Base-by-base conservation (phyloP, 345 rosid genomes). In the Erucastrum elatum region DNA sequence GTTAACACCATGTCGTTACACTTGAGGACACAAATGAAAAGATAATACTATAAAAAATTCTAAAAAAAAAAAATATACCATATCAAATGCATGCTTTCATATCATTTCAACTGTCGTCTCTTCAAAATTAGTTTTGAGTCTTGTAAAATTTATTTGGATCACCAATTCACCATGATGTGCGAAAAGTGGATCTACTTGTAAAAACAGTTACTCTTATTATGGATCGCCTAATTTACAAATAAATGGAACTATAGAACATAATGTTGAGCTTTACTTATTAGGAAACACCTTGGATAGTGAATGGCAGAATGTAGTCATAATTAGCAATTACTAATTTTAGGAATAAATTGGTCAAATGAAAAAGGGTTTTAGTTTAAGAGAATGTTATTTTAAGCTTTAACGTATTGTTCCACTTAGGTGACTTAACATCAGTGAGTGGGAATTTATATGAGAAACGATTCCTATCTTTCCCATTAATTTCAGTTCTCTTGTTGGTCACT, bases 371-470 rank as follows among this genome's bases (percentile, higher is more conserved):
- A 9, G 21, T 35, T 12, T 41, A 31, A 46, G 1, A 10, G 51
- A 65, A 44, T 58, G 34, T 1, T 31, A n/a, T 78, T 53, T 56
- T 41, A 17, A 10, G 63, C 63, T 53, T 55, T 31, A 29, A 33
- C 63, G 55, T 63, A 77, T 63, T 35, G 65, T 65, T 78, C 76
- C 76, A 77, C 66, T 71, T 59, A 59, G 65, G 69, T 66, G 82
- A 72, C 44, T 66, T 66, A 66, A 72, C 77, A 72, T 60, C 8
- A 44, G 77, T 59, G 15, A 78, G 77, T 78, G 77, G 82, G 77
- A 72, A 49, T 72, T 33, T 69, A 51, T 69, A 51, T 8, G 66
- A 51, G 60, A 63, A 79, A 79, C 49, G 70, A 62, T 79, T 68
- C 74, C 12, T 31, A 39, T 60, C 49, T 60, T 46, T 73, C 70